Percentiles rank a stretch among this genome's conserved stretches.
Conservation (phyloP, 441 rosid genomes). For the Kokia cookei region DNA sequence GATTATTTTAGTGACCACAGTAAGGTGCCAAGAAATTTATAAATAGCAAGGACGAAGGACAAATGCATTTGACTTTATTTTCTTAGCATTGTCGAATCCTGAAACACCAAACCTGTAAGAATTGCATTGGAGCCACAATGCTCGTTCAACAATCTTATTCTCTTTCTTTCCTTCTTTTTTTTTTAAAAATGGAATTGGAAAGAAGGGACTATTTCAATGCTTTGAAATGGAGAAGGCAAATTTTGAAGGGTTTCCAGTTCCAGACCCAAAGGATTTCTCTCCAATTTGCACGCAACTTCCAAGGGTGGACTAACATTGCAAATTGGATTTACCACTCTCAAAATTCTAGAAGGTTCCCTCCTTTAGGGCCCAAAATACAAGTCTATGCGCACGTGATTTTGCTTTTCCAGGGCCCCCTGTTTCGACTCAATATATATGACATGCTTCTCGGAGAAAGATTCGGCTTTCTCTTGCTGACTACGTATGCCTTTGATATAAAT, state of each 20-base stretch:
- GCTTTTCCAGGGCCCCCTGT: too few species aligned
- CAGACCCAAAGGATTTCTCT: background rate
- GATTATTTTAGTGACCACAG: background rate
- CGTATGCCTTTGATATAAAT: too few species aligned
- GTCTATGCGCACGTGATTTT: too few species aligned
- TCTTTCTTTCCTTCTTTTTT: background rate
- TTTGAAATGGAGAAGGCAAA: background rate
- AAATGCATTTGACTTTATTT: background rate
- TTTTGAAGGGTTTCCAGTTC: background rate
- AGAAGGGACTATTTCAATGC: background rate
- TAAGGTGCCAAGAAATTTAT: background rate
- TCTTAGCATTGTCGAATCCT: background rate
- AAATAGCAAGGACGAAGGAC: background rate
- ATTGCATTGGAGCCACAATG: background rate
- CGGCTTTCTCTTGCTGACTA: too few species aligned
- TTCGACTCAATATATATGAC: too few species aligned
- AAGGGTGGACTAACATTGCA: too few species aligned
- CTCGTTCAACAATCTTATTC: background rate
- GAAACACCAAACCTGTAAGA: background rate
- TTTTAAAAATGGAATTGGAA: background rate
- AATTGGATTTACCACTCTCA: too few species aligned
- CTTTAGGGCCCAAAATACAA: too few species aligned
- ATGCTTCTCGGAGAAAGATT: too few species aligned
- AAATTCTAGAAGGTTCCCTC: too few species aligned
- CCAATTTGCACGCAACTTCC: background rate